Percentiles rank a stretch among this genome's conserved stretches.
phyloP scores from a whole-genome alignment of 305 asterid genomes.

The Stenogyne calaminthoides region DNA sequence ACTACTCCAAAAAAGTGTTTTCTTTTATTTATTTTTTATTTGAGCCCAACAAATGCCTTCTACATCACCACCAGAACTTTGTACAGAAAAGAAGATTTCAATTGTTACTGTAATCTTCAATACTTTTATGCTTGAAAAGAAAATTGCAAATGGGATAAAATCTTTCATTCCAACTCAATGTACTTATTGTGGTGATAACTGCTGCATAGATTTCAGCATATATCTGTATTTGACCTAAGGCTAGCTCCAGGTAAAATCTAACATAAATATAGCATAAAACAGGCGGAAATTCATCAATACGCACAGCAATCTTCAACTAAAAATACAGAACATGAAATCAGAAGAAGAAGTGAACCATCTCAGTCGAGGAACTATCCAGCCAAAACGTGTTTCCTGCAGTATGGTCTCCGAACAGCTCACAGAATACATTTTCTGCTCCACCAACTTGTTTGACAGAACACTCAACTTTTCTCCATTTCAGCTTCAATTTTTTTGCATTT shows the following conservation, averaged over 20 bases:
- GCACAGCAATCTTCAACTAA: conserved; percentile 8
- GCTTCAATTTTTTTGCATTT: conserved; percentile 52
- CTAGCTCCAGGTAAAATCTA: background rate
- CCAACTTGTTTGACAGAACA: conserved; percentile 65
- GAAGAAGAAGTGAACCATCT: conserved; percentile 63
- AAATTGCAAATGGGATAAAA: background rate
- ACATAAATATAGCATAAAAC: background rate
- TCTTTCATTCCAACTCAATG: background rate
- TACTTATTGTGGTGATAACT: background rate
- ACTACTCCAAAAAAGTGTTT: background rate
- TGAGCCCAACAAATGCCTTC: background rate
- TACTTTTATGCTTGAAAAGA: background rate
- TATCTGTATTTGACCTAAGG: background rate
- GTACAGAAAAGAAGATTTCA: background rate
- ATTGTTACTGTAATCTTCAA: background rate
- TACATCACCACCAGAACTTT: background rate
- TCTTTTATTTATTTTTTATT: background rate
- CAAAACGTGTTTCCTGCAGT: conserved; percentile 78
- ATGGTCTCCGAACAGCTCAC: conserved; percentile 64
- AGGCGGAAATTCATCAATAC: background rate
- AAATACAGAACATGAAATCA: conserved; percentile 8
- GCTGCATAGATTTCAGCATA: conserved; percentile 6
- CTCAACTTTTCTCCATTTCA: conserved; percentile 82
- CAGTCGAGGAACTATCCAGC: conserved; percentile 95
- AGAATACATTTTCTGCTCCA: conserved; percentile 75